Evolutionary conservation across 495 filamentous ascomycete genomes (phyloP).

Genomic region (Tuber calosporum): DNA sequence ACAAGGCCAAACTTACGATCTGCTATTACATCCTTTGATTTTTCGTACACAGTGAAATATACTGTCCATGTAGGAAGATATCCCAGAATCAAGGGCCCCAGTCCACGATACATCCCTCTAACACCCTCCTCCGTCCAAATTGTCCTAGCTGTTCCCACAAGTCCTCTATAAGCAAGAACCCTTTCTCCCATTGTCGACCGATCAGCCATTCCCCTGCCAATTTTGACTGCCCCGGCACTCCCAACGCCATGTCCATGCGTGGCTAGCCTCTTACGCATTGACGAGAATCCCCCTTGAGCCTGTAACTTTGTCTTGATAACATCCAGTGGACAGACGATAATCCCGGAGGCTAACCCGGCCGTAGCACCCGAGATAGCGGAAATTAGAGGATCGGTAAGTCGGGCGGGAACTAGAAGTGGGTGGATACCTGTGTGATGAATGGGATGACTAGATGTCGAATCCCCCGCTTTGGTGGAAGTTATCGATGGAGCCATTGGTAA

Average conservation of each 20-base stretch:
- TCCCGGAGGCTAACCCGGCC: slow-evolving; percentile 81
- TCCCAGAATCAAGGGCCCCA: slow-evolving; percentile 88
- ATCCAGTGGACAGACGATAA: slow-evolving; percentile 94
- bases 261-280: slow-evolving; percentile 30
- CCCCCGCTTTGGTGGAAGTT: background rate
- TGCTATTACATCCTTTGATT: slow-evolving; percentile 62
- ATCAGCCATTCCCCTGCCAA: slow-evolving; percentile 41
- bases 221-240: slow-evolving; percentile 35
- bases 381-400: slow-evolving; percentile 42
- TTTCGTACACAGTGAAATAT: slow-evolving; percentile 92
- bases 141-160: slow-evolving; percentile 72
- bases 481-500: background rate
- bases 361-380: slow-evolving; percentile 71
- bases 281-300: slow-evolving; percentile 73
- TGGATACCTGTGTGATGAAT: slow-evolving; percentile 24
- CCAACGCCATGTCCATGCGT: slow-evolving; percentile 8
- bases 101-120: slow-evolving; percentile 82
- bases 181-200: slow-evolving; percentile 45
- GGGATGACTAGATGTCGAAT: slow-evolving; percentile 6
- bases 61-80: slow-evolving; percentile 98
- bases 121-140: slow-evolving; percentile 86
- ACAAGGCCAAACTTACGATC: slow-evolving; percentile 22
- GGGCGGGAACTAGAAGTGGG: slow-evolving; percentile 27
- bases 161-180: slow-evolving; percentile 61
- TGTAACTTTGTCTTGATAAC: slow-evolving; percentile 99